phyloP scores from a whole-genome alignment of 1,284 basidiomycete species.

The Papiliotrema terrestris region DNA sequence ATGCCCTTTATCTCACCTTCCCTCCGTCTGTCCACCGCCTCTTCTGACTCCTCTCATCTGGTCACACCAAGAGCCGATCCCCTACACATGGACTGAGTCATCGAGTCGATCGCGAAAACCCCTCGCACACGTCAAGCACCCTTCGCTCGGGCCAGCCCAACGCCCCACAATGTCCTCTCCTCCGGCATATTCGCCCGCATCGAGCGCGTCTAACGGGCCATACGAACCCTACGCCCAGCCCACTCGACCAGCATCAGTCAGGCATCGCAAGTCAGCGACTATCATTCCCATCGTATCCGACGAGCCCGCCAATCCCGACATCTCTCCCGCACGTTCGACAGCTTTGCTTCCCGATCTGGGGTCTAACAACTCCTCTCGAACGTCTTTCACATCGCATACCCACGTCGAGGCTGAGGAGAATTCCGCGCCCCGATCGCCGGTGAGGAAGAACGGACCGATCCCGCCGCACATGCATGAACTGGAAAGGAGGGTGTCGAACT shows the following conservation, averaged over 20 bases:
- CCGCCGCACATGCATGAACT: not conserved
- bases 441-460: not conserved
- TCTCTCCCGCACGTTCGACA: not conserved
- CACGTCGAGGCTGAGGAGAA: not conserved
- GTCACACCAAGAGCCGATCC: too few relatives aligned
- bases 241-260: slow-evolving; percentile 1
- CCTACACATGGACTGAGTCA: too few relatives aligned
- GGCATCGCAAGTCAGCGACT: slow-evolving; percentile 4
- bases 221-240: not conserved
- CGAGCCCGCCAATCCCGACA: not conserved
- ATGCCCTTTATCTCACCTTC: too few relatives aligned
- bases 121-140: too few relatives aligned
- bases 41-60: too few relatives aligned
- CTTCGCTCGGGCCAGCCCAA: too few relatives aligned
- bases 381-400: not conserved
- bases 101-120: too few relatives aligned
- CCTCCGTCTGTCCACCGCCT: too few relatives aligned
- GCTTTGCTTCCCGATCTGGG: not conserved
- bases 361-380: not conserved
- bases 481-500: slow-evolving; percentile 6
- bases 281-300: slow-evolving; percentile 1
- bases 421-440: not conserved
- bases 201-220: not conserved
- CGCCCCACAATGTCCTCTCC: not conserved
- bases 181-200: not conserved